These are phyloP conservation scores for Penicillium sp. DNA, from an alignment of 2,329 filamentous ascomycete species.

Conservation along the genomic window DNA sequence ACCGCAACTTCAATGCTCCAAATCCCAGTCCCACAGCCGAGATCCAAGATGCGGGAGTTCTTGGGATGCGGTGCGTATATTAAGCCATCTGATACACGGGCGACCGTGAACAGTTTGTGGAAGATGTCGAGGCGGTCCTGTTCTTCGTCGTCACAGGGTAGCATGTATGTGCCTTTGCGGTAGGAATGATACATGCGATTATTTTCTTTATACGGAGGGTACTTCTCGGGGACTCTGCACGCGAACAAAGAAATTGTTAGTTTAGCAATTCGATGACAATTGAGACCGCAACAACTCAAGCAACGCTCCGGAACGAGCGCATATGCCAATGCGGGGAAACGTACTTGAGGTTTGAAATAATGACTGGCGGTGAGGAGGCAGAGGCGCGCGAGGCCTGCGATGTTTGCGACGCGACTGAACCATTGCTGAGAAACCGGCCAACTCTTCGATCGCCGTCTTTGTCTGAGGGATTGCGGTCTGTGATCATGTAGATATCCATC, in stretches of 20 bases:
- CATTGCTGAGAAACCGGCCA: constrained; percentile 32
- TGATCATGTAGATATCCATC: constrained; percentile 39
- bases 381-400: constrained; percentile 23
- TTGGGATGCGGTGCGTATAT: constrained; percentile 44
- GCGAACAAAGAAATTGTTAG: neutral
- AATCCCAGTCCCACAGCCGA: constrained; percentile 87
- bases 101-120: constrained; percentile 72
- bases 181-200: constrained; percentile 70
- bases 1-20: constrained; percentile 88
- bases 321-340: constrained; percentile 3
- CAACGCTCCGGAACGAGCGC: neutral
- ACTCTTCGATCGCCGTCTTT: constrained; percentile 19
- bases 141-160: constrained; percentile 77
- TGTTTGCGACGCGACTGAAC: constrained; percentile 29
- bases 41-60: constrained; percentile 57
- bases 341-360: constrained; percentile 26
- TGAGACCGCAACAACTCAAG: too few species aligned
- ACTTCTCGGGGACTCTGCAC: constrained; percentile 37
- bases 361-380: constrained; percentile 20
- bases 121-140: constrained; percentile 79
- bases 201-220: constrained; percentile 61
- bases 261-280: neutral
- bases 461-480: constrained; percentile 31
- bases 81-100: constrained; percentile 53
- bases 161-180: constrained; percentile 69